Base-by-base conservation (phyloP, 805 yeast species). In the Candida oleophila region DNA sequence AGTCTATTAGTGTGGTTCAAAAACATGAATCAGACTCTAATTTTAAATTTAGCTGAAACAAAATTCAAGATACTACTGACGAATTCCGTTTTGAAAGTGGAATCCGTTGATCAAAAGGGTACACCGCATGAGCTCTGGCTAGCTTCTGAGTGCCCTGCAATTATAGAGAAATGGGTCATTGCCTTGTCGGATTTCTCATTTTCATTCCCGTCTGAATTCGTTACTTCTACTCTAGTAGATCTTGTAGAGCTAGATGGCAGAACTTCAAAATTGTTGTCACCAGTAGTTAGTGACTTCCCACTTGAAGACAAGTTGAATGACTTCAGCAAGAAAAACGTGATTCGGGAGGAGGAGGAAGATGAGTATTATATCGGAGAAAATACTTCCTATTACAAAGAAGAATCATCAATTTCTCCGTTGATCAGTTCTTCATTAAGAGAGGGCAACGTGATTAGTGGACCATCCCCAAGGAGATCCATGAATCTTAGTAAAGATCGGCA, bases 81-180 rank as follows among this genome's bases (percentile, higher is more conserved):
- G 19, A 52, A 56, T 4, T 59, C 68, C 8, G 60, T 60, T 15
- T 41, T 67, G 25, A 55, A 58, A 42, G 41, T 66, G 15, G 41
- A 49, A 4, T 49, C 49, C 4, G 28, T 40, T 15, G 44, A 44
- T 20, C 39, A 35, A 8, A 39, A 36, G 15, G 44, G 46, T 5
- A 46, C 52, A 4, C 19, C 30, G 22, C 16, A 34, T 36, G 35
- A 47, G 5, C 32, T 67, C 35, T 64, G 55, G 53, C 48, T 70
- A n/a, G 59, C 55, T 35, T 67, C 73, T 1, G 59, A 59, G 9
- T 50, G 47, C 14, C 54, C 57, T 32, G 54, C 65, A n/a, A 60
- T 72, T 3, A 57, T 72, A 22, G 76, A 73, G 48, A 72, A 73
- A 48, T 73, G 77, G 77, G 74, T 65, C 3, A 69, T 69, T 19